Evolutionary conservation across 495 filamentous ascomycete species (phyloP), one percentile per base, ranked within the genome.

Genomic region (Xylaria flabelliformis): DNA sequence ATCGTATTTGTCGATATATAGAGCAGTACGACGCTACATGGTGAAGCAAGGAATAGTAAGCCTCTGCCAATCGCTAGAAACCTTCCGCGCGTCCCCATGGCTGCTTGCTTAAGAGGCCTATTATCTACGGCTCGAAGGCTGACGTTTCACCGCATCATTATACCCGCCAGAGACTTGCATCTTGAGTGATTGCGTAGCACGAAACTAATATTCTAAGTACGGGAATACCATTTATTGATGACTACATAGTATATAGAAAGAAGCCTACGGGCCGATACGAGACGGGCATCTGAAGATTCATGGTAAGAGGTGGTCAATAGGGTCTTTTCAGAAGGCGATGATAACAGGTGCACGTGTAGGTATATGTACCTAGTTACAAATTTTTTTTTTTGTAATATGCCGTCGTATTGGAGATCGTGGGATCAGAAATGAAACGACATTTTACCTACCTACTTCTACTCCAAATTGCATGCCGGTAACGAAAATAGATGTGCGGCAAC

Each of bases 381-480:
- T n/a, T n/a, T n/a, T n/a, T n/a, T n/a, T 19, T 63, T 44, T 12
- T 5, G 19, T 34, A 1, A 32, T 65, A 32, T 46, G 24, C 41
- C 63, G 42, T 26, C 10, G 21, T 44, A 64, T 26, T 64, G 61
- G 58, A 61, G 39, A 61, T 39, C 36, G 42, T 46, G 24, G 26
- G 3, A 46, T 50, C 41, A 50, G 32, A 51, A 67, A 24, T 26
- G 32, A 53, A 61, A n/a, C 32, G 17, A 59, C 29, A 19, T 34
- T 29, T 58, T 17, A 3, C 0, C 10, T 39, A 39, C 36, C 21
- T 8, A 7, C n/a, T 19, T 17, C 13, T 24, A 55, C 65, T 51
- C 65, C 65, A 67, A 67, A 12, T 67, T n/a, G 65, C 24, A 67
- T 70, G 67, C 42, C 42, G 55, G 67, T 64, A 53, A 42, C 59